Base-by-base conservation (phyloP, 2,329 filamentous ascomycete species). In the Diaporthe destruens region DNA sequence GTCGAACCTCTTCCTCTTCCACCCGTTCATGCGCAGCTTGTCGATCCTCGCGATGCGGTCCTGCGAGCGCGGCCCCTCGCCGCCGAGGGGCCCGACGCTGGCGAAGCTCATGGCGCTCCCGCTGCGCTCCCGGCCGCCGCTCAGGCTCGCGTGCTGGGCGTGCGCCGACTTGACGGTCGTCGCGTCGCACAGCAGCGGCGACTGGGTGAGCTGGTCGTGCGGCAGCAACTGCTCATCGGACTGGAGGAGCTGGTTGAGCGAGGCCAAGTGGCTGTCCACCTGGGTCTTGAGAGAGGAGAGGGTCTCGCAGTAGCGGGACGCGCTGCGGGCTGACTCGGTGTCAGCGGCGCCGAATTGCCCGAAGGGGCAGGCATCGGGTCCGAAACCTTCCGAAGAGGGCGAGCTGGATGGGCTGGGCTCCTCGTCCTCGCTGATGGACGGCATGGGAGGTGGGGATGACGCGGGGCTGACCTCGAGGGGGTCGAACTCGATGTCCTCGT, bases 1-100 rank as follows among this genome's bases (percentile, higher is more conserved):
- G 74, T 91, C 86, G 75, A 91, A 91, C 29, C 88, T 85, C 75
- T 85, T 85, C 36, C 89, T 81, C 76, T 84, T 84, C 88, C 89
- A 90, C 2, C 88, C 88, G 65, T 77, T 83, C n/a, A 84, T 84
- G 25, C 87, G 85, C 14, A 91, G 80, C 12, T 85, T 83, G 79
- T 88, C 87, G 75, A 90, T 89, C 32, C 88, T 84, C 8, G 85
- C 82, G 72, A 83, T 82, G 3, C 88, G 80, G 44, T 88, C 86
- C 23, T 83, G 76, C 2, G 76, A 76, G 23, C 82, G 81, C 69
- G 81, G 75, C 69, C 84, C 83, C 34, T 83, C 80, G 32, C 66
- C 71, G 39, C 39, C 72, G 20, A 69, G 74, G 65, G 76, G 76
- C 67, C 77, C 78, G n/a, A 71, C 69, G 32, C 77, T 75, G 18